These are phyloP conservation scores for Aristolochia fimbriata DNA, from an alignment of 164 flowering plant genomes.

Conservation along the genomic window DNA sequence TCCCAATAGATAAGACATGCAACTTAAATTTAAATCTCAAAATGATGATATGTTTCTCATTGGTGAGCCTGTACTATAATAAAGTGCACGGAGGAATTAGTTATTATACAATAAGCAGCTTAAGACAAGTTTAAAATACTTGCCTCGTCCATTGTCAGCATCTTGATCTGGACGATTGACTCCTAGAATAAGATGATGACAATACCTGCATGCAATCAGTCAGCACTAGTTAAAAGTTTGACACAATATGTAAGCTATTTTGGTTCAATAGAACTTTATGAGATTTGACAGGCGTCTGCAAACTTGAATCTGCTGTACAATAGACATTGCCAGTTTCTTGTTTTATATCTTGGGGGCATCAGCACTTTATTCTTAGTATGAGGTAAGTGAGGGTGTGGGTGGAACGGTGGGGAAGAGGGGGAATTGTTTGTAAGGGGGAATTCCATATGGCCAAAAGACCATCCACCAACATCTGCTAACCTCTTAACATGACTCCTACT, in stretches of 20 bases:
- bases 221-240: background rate
- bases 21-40: no score
- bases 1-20: no score
- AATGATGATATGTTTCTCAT: no score
- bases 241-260: background rate
- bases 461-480: no score
- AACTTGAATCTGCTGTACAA: background rate
- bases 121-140: no score
- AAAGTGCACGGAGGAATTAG: no score
- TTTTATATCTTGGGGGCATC: background rate
- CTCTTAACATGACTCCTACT: no score
- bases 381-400: background rate
- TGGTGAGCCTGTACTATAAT: no score
- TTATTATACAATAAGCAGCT: no score
- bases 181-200: constrained; percentile 71
- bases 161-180: constrained; percentile 56
- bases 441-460: no score
- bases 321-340: background rate
- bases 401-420: background rate
- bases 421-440: background rate
- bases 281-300: background rate
- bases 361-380: no score
- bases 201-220: constrained; percentile 38
- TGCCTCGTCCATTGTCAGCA: constrained; percentile 9
- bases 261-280: background rate